Percentiles rank a stretch among this genome's conserved stretches.
These are phyloP conservation scores for Cystofilobasidium ferigula DNA, from an alignment of 768 basidiomycete genomes.

Conservation along the genomic window DNA sequence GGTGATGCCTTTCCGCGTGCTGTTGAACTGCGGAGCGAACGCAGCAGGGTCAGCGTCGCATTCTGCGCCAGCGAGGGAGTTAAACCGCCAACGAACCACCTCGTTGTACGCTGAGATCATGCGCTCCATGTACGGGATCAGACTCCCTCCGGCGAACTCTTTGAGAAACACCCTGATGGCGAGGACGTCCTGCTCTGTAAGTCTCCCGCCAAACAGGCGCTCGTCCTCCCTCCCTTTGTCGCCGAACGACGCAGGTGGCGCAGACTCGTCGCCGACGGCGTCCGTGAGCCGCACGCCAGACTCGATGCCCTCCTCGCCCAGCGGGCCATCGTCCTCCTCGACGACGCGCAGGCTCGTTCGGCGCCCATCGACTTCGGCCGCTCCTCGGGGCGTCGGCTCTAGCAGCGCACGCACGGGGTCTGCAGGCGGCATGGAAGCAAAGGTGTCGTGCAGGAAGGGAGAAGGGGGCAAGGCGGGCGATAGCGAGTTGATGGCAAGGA, in stretches of 20 bases:
- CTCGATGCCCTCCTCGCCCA: neutral
- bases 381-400: neutral
- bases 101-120: constrained; percentile 92
- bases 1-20: constrained; percentile 35
- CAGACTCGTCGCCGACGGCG: neutral
- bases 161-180: constrained; percentile 65
- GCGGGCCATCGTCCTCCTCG: neutral
- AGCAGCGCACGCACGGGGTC: constrained; percentile 9
- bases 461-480: constrained; percentile 9
- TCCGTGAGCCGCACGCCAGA: neutral
- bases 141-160: constrained; percentile 77
- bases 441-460: constrained; percentile 17
- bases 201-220: constrained; percentile 24
- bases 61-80: constrained; percentile 64
- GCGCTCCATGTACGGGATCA: constrained; percentile 95
- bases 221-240: neutral
- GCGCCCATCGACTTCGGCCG: neutral
- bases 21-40: constrained; percentile 30
- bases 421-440: neutral
- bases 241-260: neutral
- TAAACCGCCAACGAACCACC: constrained; percentile 45
- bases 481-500: constrained; percentile 22
- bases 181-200: constrained; percentile 64
- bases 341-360: neutral
- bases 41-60: constrained; percentile 39